Evolutionary conservation across 163 green algal species (phyloP).

Genomic region (Prototheca wickerhamii): DNA sequence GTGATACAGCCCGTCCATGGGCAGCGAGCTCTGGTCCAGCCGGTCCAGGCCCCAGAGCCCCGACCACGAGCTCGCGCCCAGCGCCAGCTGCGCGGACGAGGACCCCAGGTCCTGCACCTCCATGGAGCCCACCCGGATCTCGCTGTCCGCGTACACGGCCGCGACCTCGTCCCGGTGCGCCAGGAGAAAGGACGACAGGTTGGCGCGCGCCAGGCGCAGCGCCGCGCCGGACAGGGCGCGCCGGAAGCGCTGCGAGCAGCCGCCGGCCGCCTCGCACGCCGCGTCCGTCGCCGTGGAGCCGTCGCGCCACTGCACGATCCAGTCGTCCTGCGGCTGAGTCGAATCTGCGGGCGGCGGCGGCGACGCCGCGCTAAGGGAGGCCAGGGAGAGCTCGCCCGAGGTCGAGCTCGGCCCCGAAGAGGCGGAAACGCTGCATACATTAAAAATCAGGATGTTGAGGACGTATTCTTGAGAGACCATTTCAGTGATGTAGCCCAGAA

Average conservation of each 20-base stretch:
- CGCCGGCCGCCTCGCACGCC: background rate
- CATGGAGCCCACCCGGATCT: background rate
- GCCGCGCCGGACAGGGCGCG: background rate
- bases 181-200: slow-evolving; percentile 10
- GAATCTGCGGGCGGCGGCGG: background rate
- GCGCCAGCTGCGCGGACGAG: background rate
- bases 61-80: slow-evolving; percentile 8
- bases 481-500: too few relatives aligned
- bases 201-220: background rate
- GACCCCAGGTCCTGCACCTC: background rate
- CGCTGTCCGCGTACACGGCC: slow-evolving; percentile 20
- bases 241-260: background rate
- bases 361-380: background rate
- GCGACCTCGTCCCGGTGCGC: slow-evolving; percentile 1
- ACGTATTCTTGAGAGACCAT: too few relatives aligned
- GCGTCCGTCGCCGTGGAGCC: background rate
- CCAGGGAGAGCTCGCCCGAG: background rate
- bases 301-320: slow-evolving; percentile 2
- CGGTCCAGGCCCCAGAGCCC: slow-evolving; percentile 65
- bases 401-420: too few relatives aligned
- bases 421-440: too few relatives aligned
- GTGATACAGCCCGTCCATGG: slow-evolving; percentile 23
- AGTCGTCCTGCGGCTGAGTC: background rate
- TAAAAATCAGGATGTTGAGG: too few relatives aligned
- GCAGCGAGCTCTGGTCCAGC: slow-evolving; percentile 22